Base-by-base conservation (phyloP, 352 stramenopile genomes). In the Thraustotheca clavata region DNA sequence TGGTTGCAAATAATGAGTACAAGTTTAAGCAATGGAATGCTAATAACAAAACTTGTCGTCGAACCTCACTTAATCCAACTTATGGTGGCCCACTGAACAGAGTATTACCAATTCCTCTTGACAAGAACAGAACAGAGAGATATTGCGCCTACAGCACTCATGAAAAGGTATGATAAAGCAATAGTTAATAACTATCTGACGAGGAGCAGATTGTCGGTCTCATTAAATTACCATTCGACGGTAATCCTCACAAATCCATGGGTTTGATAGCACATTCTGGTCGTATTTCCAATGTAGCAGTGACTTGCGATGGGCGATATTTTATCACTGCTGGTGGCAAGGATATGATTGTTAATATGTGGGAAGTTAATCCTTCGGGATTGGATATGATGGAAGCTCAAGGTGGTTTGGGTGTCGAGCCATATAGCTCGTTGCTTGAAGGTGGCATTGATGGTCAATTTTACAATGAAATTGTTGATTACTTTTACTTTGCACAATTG, bases 401-500 rank as follows among this genome's bases (percentile, higher is more conserved):
- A 49, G 69, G 54, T 4, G 72, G 41, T 18, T 62, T 54, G 18
- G 72, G 36, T 41, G 54, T 96, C 0, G 74, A 82, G 39, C 86
- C 90, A 9, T 98, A 87, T 60, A 62, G 95, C 43, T 73, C 85
- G 24, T 72, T 96, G 20, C 73, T 98, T 4, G 88, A 97, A 72
- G 89, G 89, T 41, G 89, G 86, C 18, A 60, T 65, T 2, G 72
- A 88, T 5, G 90, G 91, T 0, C 77, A 74, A 26, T 88, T 97
- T 55, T 94, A 91, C 71, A 70, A 96, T 48, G 88, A 98, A 38
- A 89, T 98, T 14, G 83, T 97, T 32, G 89, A 98, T 67, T 98
- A 96, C 72, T 98, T 98, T 69, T 97, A 96, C 70, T 91, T 97
- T 60, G 84, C 84, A 2, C 87, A 98, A 69, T 76, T 98, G 16